These are phyloP conservation scores for Phytophthora colocasiae DNA, from an alignment of 352 stramenopile species.

Conservation along the genomic window DNA sequence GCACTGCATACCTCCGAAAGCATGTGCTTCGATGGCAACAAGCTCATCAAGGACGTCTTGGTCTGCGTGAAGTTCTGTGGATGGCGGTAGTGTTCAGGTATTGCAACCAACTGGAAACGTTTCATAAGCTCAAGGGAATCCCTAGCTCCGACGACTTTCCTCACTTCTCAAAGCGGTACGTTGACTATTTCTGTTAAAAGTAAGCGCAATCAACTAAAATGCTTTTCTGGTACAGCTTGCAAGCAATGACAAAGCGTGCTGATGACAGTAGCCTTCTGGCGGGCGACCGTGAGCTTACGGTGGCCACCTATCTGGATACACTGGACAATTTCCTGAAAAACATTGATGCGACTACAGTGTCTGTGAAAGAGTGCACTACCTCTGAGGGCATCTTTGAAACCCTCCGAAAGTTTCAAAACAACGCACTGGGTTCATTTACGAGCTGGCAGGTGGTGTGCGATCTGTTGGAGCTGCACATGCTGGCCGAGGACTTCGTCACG, in stretches of 20 bases:
- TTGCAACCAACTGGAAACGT: slow-evolving; percentile 86
- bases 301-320: slow-evolving; percentile 64
- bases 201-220: slow-evolving; percentile 2
- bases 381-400: slow-evolving; percentile 67
- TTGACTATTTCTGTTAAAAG: not conserved
- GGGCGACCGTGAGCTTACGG: slow-evolving; percentile 65
- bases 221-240: slow-evolving; percentile 35
- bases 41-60: slow-evolving; percentile 69
- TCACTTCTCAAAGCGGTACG: slow-evolving; percentile 72
- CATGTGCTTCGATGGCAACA: slow-evolving; percentile 82
- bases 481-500: slow-evolving; percentile 56
- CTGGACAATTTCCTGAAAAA: slow-evolving; percentile 73
- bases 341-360: slow-evolving; percentile 66
- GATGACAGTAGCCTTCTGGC: slow-evolving; percentile 58
- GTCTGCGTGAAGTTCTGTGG: slow-evolving; percentile 80
- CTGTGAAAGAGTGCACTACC: slow-evolving; percentile 57
- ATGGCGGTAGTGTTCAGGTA: slow-evolving; percentile 83
- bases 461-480: slow-evolving; percentile 78
- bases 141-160: slow-evolving; percentile 74
- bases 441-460: slow-evolving; percentile 87
- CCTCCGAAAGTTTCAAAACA: slow-evolving; percentile 71
- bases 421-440: slow-evolving; percentile 86
- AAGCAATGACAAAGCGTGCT: slow-evolving; percentile 61
- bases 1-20: slow-evolving; percentile 83
- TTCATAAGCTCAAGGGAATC: slow-evolving; percentile 81